Evolutionary conservation across 371 early-diverging fungal genomes (phyloP).

Genomic region (Dentiscutata heterogama): DNA sequence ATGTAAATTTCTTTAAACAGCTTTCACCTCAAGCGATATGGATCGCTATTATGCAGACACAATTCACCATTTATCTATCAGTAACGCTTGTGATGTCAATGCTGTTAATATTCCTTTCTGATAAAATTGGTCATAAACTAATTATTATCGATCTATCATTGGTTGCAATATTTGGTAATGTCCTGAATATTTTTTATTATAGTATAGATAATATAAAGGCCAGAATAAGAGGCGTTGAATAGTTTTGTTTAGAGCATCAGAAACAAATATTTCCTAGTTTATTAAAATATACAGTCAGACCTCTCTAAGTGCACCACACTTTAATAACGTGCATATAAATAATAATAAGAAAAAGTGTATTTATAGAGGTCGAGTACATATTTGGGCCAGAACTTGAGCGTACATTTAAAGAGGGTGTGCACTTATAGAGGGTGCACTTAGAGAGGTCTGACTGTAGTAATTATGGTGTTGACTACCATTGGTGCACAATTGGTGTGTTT

Average conservation of each 20-base stretch:
- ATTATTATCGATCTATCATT: constrained; percentile 77
- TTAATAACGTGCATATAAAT: no score
- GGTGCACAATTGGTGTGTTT: background rate
- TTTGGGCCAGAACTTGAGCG: no score
- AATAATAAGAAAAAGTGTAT: no score
- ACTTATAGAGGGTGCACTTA: no score
- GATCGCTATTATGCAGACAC: constrained; percentile 67
- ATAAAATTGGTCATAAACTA: constrained; percentile 64
- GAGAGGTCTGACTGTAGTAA: no score
- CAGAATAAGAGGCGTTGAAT: background rate
- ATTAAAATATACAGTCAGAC: no score
- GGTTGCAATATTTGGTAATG: constrained; percentile 80
- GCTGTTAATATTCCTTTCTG: constrained; percentile 61
- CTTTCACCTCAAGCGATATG: constrained; percentile 71
- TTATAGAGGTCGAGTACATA: no score
- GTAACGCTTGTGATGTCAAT: constrained; percentile 58
- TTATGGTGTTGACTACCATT: background rate
- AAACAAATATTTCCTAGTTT: background rate
- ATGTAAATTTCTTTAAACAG: constrained; percentile 50
- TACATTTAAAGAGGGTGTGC: no score
- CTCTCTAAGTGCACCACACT: no score
- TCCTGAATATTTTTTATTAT: background rate
- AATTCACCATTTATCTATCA: constrained; percentile 69
- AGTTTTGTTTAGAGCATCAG: background rate
- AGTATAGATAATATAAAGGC: background rate